These are phyloP conservation scores for Neofusicoccum sp. DNA, from an alignment of 2,329 filamentous ascomycete genomes.

Conservation along the genomic window DNA sequence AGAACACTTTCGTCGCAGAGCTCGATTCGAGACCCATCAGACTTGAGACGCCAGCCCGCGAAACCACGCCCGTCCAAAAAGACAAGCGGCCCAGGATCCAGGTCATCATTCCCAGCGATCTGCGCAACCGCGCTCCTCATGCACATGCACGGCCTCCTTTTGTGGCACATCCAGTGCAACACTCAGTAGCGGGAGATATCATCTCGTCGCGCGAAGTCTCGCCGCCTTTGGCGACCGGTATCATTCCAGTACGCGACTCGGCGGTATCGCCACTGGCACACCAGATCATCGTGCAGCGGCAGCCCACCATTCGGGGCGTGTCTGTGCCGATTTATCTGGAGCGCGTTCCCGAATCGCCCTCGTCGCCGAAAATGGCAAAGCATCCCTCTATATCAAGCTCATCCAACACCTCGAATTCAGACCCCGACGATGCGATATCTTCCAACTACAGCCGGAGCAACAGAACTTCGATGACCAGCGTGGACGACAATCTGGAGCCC, in stretches of 20 bases:
- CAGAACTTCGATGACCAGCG: conserved; percentile 40
- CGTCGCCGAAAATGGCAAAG: not conserved
- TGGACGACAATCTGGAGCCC: conserved; percentile 33
- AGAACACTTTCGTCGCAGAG: conserved; percentile 16
- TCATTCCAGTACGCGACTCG: conserved; percentile 26
- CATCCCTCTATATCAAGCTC: conserved; percentile 32
- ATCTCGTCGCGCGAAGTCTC: conserved; percentile 28
- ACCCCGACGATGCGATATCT: conserved; percentile 34
- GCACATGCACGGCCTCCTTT: conserved; percentile 26
- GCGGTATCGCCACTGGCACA: conserved; percentile 18
- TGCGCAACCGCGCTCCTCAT: conserved; percentile 28
- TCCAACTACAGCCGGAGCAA: conserved; percentile 37
- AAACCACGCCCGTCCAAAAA: conserved; percentile 21
- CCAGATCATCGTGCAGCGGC: conserved; percentile 4
- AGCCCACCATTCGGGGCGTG: too few relatives aligned
- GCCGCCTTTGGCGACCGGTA: conserved; percentile 26
- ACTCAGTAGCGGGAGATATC: conserved; percentile 7
- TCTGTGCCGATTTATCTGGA: conserved; percentile 15
- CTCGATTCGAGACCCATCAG: conserved; percentile 10
- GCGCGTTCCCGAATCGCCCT: not conserved
- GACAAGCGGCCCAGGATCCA: conserved; percentile 31
- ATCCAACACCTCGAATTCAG: conserved; percentile 32
- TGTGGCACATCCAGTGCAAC: conserved; percentile 21
- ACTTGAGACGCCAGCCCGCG: conserved; percentile 11
- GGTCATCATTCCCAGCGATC: conserved; percentile 32